phyloP scores from a whole-genome alignment of 176 grass and related monocot species.

The Phoenix roebelenii region DNA sequence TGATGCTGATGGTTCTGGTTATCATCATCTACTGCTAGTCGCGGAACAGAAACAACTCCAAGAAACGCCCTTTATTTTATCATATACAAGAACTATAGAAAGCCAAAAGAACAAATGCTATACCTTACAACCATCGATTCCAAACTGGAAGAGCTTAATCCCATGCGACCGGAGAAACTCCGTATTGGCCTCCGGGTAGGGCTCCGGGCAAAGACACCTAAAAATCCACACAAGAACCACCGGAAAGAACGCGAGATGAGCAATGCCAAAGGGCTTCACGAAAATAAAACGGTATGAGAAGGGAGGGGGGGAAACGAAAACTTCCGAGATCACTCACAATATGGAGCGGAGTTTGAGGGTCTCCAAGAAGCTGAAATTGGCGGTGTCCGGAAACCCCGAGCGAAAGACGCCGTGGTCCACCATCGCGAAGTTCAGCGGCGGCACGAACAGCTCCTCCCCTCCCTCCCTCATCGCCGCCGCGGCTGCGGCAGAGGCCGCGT shows the following conservation, averaged over 20 bases:
- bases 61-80: too few relatives aligned
- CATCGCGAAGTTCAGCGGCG: constrained; percentile 81
- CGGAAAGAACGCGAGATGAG: not conserved
- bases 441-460: constrained; percentile 40
- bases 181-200: constrained; percentile 53
- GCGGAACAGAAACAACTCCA: too few relatives aligned
- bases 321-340: constrained; percentile 27
- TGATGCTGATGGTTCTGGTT: too few relatives aligned
- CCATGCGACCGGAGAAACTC: constrained; percentile 55
- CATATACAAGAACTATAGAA: too few relatives aligned
- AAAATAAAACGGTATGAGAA: not conserved
- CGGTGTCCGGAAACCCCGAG: constrained; percentile 60
- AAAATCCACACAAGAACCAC: not conserved
- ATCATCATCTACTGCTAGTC: too few relatives aligned
- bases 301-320: too few relatives aligned
- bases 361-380: constrained; percentile 62
- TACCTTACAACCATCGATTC: constrained; percentile 86
- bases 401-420: constrained; percentile 71
- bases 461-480: not conserved
- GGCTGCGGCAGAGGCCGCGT: not conserved
- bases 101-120: not conserved
- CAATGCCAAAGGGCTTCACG: too few relatives aligned
- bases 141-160: constrained; percentile 64
- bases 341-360: constrained; percentile 64
- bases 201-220: constrained; percentile 83